These are phyloP conservation scores for Alternaria infectoria DNA, from an alignment of 2,329 filamentous ascomycete genomes.

Conservation along the genomic window DNA sequence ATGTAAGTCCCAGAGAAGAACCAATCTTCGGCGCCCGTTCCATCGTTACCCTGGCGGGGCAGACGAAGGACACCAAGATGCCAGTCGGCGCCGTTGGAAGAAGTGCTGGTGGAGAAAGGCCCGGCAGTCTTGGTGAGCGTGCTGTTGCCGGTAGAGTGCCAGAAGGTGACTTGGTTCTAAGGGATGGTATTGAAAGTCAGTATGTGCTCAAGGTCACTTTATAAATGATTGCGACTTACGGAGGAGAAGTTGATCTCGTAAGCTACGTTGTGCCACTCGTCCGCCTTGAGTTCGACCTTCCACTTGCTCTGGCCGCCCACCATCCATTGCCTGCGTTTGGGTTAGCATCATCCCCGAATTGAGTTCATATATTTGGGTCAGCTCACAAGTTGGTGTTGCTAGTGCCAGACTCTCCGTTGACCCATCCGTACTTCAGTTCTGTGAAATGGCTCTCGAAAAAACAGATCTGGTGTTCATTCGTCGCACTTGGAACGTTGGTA, in stretches of 20 bases:
- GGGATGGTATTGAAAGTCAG: no score
- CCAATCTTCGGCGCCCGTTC: constrained; percentile 66
- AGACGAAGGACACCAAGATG: constrained; percentile 74
- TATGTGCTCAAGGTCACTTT: no score
- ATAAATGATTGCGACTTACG: neutral
- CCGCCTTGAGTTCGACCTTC: constrained; percentile 66
- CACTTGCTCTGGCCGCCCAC: constrained; percentile 67
- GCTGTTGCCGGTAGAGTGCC: constrained; percentile 69
- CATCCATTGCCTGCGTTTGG: constrained; percentile 61
- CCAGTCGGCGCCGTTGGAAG: constrained; percentile 73
- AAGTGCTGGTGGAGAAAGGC: constrained; percentile 66
- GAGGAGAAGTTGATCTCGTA: constrained; percentile 74
- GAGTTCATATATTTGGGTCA: neutral
- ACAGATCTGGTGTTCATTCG: constrained; percentile 70
- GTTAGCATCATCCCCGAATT: neutral
- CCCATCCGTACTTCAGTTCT: constrained; percentile 73
- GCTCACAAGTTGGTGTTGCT: constrained; percentile 57
- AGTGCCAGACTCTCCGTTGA: constrained; percentile 57
- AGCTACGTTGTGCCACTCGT: constrained; percentile 76
- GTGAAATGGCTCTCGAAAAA: constrained; percentile 76
- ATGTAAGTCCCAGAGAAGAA: constrained; percentile 76
- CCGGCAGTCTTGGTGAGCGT: constrained; percentile 64
- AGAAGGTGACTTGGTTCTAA: constrained; percentile 66
- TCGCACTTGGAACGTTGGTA: constrained; percentile 65
- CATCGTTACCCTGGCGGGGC: constrained; percentile 62